These are phyloP conservation scores for Corylus heterophylla DNA, from an alignment of 306 rosid species.

Conservation along the genomic window DNA sequence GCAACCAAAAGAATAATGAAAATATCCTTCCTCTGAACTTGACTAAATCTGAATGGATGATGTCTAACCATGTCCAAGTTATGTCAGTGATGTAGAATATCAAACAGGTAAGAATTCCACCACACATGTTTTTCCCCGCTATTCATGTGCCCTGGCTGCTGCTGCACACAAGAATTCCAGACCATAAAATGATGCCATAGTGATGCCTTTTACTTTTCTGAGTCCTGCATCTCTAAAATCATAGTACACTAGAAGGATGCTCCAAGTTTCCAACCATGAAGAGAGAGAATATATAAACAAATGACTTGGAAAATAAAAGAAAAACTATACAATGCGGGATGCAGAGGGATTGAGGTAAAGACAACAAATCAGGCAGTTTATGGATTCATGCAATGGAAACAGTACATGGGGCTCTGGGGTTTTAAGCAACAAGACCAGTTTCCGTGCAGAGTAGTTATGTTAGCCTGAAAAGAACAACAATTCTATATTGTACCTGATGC, in stretches of 20 bases:
- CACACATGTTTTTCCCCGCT: background rate
- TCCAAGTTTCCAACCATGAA: background rate
- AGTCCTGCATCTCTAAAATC: background rate
- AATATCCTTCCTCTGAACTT: background rate
- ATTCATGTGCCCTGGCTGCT: background rate
- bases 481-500: constrained; percentile 24
- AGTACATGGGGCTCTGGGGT: background rate
- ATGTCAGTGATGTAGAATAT: background rate
- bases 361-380: background rate
- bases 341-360: background rate
- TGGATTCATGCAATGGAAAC: background rate
- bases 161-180: background rate
- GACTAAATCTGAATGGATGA: background rate
- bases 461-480: background rate
- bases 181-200: background rate
- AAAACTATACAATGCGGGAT: background rate
- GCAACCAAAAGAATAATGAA: background rate
- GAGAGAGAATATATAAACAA: background rate
- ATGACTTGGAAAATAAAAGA: background rate
- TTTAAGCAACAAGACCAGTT: background rate
- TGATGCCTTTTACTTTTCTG: background rate
- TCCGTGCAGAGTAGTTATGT: background rate
- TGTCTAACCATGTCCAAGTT: background rate
- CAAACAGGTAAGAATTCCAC: background rate
- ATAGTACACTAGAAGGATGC: constrained; percentile 2